Evolutionary conservation across 1,284 basidiomycete species (phyloP).

Genomic region (Fomitopsis schrenkii): DNA sequence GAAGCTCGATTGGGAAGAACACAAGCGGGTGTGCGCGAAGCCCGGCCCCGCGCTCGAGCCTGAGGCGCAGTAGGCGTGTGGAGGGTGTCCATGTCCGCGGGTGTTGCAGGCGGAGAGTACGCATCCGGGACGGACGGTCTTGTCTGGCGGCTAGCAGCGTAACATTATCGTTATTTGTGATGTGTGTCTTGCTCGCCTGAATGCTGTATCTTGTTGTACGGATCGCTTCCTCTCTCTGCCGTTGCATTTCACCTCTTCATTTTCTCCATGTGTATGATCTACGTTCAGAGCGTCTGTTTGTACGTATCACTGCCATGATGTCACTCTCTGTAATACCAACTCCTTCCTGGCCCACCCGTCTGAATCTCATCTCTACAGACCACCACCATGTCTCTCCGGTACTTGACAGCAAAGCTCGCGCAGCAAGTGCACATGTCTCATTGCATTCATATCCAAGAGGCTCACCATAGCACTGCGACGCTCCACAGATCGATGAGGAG

Average conservation of each 20-base stretch:
- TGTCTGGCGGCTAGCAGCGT: neutral
- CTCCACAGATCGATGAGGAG: constrained; percentile 81
- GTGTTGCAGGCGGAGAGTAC: neutral
- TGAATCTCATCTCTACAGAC: neutral
- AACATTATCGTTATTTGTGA: constrained; percentile 6
- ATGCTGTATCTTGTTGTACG: neutral
- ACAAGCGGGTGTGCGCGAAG: constrained; percentile 59
- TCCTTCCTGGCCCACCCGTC: neutral
- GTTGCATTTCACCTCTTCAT: neutral
- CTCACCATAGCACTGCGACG: constrained; percentile 5
- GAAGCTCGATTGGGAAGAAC: constrained; percentile 69
- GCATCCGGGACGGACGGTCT: neutral
- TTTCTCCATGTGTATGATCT: neutral
- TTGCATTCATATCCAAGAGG: neutral
- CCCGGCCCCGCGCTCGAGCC: constrained; percentile 17
- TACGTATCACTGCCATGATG: constrained; percentile 5
- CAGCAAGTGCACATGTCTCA: constrained; percentile 57
- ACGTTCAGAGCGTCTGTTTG: neutral
- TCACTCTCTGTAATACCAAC: neutral
- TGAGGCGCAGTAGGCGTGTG: neutral
- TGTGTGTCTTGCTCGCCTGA: neutral
- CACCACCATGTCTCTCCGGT: constrained; percentile 60
- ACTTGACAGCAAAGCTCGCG: constrained; percentile 75
- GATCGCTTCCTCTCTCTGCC: neutral
- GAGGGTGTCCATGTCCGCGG: neutral